Conservation (phyloP, 257 asterid genomes). For the Fraxinus pennsylvanica region DNA sequence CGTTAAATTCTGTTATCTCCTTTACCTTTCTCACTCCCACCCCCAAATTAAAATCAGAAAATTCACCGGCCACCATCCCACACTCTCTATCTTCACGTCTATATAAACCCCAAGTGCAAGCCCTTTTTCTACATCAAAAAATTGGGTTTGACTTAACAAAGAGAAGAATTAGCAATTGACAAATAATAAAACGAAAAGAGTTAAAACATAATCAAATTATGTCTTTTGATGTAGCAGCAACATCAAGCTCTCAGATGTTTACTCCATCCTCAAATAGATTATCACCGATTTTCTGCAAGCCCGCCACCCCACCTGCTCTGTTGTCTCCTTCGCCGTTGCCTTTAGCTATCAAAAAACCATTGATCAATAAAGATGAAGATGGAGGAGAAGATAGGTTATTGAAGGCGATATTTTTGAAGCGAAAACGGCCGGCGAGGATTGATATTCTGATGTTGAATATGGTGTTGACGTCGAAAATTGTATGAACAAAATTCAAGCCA, state of each 20-base stretch:
- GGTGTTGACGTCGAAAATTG: no score
- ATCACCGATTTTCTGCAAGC: constrained; percentile 41
- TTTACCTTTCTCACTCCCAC: no score
- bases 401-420: constrained; percentile 41
- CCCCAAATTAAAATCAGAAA: no score
- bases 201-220: constrained; percentile 11
- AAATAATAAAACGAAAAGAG: neutral
- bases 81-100: no score
- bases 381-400: constrained; percentile 32
- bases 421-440: constrained; percentile 62
- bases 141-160: neutral
- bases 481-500: no score
- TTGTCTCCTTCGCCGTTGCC: constrained; percentile 38
- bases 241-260: constrained; percentile 65
- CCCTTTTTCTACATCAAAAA: neutral
- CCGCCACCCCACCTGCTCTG: constrained; percentile 58
- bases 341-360: neutral
- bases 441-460: constrained; percentile 39
- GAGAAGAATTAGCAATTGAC: neutral
- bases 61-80: no score
- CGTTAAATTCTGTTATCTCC: no score
- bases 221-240: constrained; percentile 48
- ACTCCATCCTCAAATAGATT: constrained; percentile 38
- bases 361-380: neutral
- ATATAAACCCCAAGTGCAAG: neutral